Evolutionary conservation across 2,329 filamentous ascomycete genomes (phyloP).

Genomic region (Stagonosporopsis cucurbitacearum): DNA sequence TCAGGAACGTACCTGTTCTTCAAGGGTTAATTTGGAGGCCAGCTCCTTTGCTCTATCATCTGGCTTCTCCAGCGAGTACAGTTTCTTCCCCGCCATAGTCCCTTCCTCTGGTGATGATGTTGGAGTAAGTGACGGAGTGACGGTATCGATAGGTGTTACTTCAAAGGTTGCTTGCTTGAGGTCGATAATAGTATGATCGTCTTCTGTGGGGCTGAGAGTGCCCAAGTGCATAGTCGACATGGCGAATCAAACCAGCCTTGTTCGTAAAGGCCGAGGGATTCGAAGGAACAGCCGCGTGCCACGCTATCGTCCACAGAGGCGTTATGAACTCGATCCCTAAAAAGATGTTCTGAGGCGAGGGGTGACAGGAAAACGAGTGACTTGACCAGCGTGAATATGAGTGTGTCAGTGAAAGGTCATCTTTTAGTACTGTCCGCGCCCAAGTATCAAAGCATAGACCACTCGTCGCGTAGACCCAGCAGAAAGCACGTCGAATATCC

Average conservation of each 20-base stretch:
- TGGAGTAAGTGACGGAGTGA: slow-evolving; percentile 39
- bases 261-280: slow-evolving; percentile 28
- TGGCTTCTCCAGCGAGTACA: slow-evolving; percentile 40
- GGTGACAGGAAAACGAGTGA: slow-evolving; percentile 20
- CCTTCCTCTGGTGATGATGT: slow-evolving; percentile 31
- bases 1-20: slow-evolving; percentile 47
- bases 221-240: slow-evolving; percentile 43
- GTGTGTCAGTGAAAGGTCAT: slow-evolving; percentile 43
- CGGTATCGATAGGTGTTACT: slow-evolving; percentile 36
- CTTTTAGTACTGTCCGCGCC: slow-evolving; percentile 45
- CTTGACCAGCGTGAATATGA: slow-evolving; percentile 23
- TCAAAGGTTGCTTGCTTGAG: slow-evolving; percentile 44
- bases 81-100: slow-evolving; percentile 44
- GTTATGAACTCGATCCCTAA: background rate
- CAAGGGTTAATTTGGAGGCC: slow-evolving; percentile 45
- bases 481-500: slow-evolving; percentile 43
- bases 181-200: slow-evolving; percentile 32
- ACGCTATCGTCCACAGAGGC: slow-evolving; percentile 28
- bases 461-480: slow-evolving; percentile 34
- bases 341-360: slow-evolving; percentile 4
- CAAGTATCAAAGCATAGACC: slow-evolving; percentile 40
- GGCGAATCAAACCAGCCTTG: slow-evolving; percentile 30
- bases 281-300: slow-evolving; percentile 37
- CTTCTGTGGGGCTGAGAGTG: slow-evolving; percentile 36
- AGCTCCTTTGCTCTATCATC: slow-evolving; percentile 45